phyloP scores from a whole-genome alignment of 768 basidiomycete genomes.

The Leccinellum luteum region DNA sequence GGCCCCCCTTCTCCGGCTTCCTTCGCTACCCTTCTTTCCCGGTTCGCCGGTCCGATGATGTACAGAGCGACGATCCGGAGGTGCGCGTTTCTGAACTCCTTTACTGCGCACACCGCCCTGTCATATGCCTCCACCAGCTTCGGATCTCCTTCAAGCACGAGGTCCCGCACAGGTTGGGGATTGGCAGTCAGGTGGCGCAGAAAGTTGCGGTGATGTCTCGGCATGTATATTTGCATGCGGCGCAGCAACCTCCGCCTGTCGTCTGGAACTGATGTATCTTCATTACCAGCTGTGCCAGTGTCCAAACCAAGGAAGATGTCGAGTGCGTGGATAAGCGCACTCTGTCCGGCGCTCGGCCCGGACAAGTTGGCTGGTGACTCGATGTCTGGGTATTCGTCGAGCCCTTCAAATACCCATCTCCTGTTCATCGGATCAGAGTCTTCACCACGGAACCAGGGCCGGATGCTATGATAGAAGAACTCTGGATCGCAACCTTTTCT shows the following conservation, averaged over 20 bases:
- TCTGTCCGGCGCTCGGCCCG: conserved; percentile 83
- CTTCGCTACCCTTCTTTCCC: conserved; percentile 9
- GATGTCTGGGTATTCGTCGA: conserved; percentile 45
- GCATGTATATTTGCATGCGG: conserved; percentile 83
- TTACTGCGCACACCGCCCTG: conserved; percentile 58
- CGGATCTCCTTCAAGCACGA: conserved; percentile 39
- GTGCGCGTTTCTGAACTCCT: conserved; percentile 73
- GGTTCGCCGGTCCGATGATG: conserved; percentile 65
- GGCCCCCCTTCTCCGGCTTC: conserved; percentile 7
- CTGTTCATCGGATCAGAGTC: conserved; percentile 47
- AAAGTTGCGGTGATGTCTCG: conserved; percentile 76
- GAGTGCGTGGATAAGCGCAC: conserved; percentile 69
- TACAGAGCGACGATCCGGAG: conserved; percentile 73
- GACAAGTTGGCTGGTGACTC: conserved; percentile 53
- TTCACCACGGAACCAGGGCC: conserved; percentile 81
- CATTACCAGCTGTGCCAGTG: conserved; percentile 31
- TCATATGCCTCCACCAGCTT: conserved; percentile 59
- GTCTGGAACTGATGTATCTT: conserved; percentile 3
- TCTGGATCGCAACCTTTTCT: conserved; percentile 70
- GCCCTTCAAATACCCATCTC: conserved; percentile 61
- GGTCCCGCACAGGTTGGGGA: conserved; percentile 57
- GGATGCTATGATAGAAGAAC: conserved; percentile 65
- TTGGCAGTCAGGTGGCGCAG: conserved; percentile 60
- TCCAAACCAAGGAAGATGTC: conserved; percentile 74
- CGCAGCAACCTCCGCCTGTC: conserved; percentile 49